Percentiles rank a stretch among this genome's conserved stretches.
phyloP scores from a whole-genome alignment of 106 monocot genomes.

The Phalaenopsis aphrodite region DNA sequence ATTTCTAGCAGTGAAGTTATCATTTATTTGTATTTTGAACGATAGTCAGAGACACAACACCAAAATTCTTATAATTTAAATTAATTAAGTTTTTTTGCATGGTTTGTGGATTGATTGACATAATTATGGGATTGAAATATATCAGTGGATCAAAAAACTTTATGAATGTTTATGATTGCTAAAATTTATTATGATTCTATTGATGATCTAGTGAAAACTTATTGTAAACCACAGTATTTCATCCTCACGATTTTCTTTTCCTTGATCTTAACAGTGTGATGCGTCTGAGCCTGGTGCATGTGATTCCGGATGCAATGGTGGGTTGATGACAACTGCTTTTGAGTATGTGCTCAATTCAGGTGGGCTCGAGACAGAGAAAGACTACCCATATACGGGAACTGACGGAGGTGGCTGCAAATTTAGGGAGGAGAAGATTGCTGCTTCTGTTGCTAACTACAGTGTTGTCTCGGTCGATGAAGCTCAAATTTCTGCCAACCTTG shows the following conservation, averaged over 20 bases:
- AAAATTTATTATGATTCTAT: not conserved
- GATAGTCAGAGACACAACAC: no score
- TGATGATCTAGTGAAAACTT: not conserved
- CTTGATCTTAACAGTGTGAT: conserved; percentile 59
- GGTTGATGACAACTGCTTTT: conserved; percentile 84
- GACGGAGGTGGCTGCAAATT: conserved; percentile 64
- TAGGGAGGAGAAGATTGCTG: conserved; percentile 67
- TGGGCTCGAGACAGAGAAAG: conserved; percentile 71
- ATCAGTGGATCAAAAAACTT: not conserved
- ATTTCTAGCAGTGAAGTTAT: no score
- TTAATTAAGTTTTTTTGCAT: not conserved
- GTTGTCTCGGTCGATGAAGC: conserved; percentile 73
- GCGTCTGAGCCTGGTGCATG: conserved; percentile 49
- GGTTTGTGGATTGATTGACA: conserved; percentile 1
- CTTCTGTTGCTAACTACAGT: conserved; percentile 71
- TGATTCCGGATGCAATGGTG: conserved; percentile 80
- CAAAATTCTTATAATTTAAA: no score
- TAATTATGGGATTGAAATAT: not conserved
- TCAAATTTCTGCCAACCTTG: conserved; percentile 91
- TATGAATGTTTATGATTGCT: not conserved
- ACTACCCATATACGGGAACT: conserved; percentile 69
- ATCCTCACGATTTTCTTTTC: not conserved
- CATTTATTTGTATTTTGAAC: no score
- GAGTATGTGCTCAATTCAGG: conserved; percentile 64
- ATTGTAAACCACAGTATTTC: not conserved